Conservation (phyloP, 1,284 basidiomycete species). For the Peniophora sp. region DNA sequence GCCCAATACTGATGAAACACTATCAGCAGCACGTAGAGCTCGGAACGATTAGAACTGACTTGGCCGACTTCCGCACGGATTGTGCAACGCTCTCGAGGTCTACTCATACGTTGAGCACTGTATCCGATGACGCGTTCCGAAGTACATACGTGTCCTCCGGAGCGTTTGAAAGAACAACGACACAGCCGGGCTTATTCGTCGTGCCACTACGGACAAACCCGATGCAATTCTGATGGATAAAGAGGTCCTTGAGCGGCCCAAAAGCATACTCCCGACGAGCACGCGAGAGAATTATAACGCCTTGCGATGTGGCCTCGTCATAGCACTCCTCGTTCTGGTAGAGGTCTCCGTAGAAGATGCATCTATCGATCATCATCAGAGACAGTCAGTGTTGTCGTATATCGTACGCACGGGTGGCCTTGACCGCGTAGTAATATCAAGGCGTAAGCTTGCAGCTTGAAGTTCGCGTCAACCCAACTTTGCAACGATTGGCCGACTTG, state of each 20-base stretch:
- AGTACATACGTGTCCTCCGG: background rate
- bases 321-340: constrained; percentile 66
- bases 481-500: constrained; percentile 67
- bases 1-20: too few species aligned
- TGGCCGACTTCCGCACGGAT: background rate
- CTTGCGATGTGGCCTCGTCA: constrained; percentile 39
- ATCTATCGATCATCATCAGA: constrained; percentile 33
- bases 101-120: background rate
- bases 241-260: constrained; percentile 54
- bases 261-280: constrained; percentile 60
- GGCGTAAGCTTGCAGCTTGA: constrained; percentile 80
- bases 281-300: constrained; percentile 45
- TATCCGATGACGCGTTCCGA: background rate
- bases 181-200: constrained; percentile 44
- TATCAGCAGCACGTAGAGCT: too few species aligned
- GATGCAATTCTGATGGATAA: constrained; percentile 49
- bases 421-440: constrained; percentile 76
- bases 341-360: constrained; percentile 90
- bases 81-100: background rate
- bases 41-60: background rate
- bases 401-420: constrained; percentile 73
- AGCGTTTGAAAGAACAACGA: constrained; percentile 58
- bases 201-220: constrained; percentile 67
- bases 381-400: background rate
- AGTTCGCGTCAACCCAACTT: constrained; percentile 65